These are phyloP conservation scores for Fusarium nematophilum DNA, from an alignment of 2,329 filamentous ascomycete species.

Conservation along the genomic window DNA sequence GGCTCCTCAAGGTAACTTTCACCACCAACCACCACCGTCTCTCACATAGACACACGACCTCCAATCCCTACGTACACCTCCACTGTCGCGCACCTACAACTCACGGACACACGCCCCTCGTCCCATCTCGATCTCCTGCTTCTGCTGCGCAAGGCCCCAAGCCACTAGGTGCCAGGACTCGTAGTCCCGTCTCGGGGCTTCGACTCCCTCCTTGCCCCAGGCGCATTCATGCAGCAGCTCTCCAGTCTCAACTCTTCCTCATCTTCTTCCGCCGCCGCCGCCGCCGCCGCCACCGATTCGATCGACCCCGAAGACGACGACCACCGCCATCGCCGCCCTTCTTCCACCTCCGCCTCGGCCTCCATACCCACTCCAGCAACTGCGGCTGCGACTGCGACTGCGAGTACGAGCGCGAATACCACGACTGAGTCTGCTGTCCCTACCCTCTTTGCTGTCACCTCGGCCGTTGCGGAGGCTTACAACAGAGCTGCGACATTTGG, in stretches of 20 bases:
- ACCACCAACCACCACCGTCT: constrained; percentile 26
- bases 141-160: constrained; percentile 36
- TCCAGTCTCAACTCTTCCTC: constrained; percentile 38
- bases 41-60: constrained; percentile 17
- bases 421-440: constrained; percentile 17
- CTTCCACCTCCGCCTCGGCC: constrained; percentile 20
- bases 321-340: constrained; percentile 11
- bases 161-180: constrained; percentile 42
- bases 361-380: constrained; percentile 14
- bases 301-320: constrained; percentile 29
- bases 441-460: constrained; percentile 20
- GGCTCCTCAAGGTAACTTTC: constrained; percentile 29
- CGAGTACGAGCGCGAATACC: constrained; percentile 15
- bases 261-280: constrained; percentile 22
- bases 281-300: constrained; percentile 22
- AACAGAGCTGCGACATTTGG: constrained; percentile 21
- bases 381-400: constrained; percentile 5
- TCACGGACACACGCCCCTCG: constrained; percentile 33
- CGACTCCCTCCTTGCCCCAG: constrained; percentile 42
- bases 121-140: constrained; percentile 46
- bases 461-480: constrained; percentile 25
- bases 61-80: constrained; percentile 33
- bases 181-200: constrained; percentile 43
- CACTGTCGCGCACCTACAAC: constrained; percentile 6
- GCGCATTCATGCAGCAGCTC: constrained; percentile 49